A percentile compares a stretch with the other conserved stretches of the same genome.
Conservation (phyloP, 2,329 filamentous ascomycete genomes). For the Colletotrichum camelliae region DNA sequence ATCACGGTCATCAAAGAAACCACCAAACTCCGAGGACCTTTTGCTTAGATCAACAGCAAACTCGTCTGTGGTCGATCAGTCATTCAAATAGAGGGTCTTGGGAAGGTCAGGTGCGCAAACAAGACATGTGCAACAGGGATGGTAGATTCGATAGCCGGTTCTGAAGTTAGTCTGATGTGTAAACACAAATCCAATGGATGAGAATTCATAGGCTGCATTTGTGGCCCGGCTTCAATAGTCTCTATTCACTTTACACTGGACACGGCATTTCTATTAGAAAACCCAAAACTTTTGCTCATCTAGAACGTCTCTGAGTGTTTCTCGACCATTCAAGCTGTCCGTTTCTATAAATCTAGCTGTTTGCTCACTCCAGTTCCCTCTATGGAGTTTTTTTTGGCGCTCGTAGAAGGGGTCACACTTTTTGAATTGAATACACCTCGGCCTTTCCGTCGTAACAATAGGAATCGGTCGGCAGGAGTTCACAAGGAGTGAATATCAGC, state of each 20-base stretch:
- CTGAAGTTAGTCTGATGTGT: not conserved
- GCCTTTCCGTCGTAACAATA: rapidly evolving
- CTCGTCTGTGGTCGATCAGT: not conserved
- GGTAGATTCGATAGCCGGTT: not conserved
- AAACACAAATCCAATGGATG: not conserved
- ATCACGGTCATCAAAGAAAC: not conserved
- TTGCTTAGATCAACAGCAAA: not conserved
- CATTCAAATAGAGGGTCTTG: not conserved
- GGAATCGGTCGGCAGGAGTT: too few relatives aligned
- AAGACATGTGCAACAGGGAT: not conserved
- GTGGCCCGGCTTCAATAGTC: not conserved
- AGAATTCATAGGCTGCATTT: not conserved
- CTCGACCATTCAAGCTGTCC: not conserved
- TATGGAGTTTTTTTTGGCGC: not conserved
- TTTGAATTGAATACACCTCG: not conserved
- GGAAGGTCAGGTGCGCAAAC: not conserved
- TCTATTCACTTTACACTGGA: not conserved
- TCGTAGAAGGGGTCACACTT: not conserved
- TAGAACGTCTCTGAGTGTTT: not conserved
- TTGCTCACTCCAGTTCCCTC: not conserved
- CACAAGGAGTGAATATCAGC: too few relatives aligned
- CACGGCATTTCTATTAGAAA: not conserved
- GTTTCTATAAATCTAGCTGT: not conserved
- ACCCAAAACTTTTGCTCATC: not conserved
- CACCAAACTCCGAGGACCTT: not conserved